Evolutionary conservation across 2,329 filamentous ascomycete species (phyloP).

Genomic region (Claviceps capensis): DNA sequence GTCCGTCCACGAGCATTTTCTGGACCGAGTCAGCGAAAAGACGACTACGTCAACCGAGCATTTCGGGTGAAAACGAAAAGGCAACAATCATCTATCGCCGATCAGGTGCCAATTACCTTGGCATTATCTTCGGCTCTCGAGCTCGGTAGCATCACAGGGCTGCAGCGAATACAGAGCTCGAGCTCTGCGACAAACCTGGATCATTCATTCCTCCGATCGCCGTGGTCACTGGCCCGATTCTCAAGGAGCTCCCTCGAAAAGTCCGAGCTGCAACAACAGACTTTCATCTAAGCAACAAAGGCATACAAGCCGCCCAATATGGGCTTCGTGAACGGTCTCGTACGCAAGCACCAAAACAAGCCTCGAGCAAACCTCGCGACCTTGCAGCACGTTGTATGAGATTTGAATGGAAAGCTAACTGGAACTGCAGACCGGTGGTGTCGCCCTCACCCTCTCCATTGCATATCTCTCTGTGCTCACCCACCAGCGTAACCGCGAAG

Average conservation of each 20-base stretch:
- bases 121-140: slow-evolving; percentile 9
- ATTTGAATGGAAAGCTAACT: background rate
- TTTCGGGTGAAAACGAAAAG: background rate
- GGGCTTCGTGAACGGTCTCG: slow-evolving; percentile 65
- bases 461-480: slow-evolving; percentile 59
- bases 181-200: background rate
- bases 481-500: slow-evolving; percentile 53
- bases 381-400: background rate
- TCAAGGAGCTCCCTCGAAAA: slow-evolving; percentile 13
- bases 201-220: background rate
- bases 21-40: background rate
- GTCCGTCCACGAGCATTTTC: background rate
- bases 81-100: background rate
- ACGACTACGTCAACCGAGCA: slow-evolving; percentile 8
- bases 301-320: slow-evolving; percentile 26
- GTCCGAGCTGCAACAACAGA: background rate
- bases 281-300: background rate
- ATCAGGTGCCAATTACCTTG: slow-evolving; percentile 4
- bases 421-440: slow-evolving; percentile 49
- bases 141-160: slow-evolving; percentile 20
- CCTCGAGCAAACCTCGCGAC: background rate
- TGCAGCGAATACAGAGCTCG: slow-evolving; percentile 10
- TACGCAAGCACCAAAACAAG: slow-evolving; percentile 20
- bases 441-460: slow-evolving; percentile 59
- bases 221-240: background rate